Conservation (phyloP, 2,329 filamentous ascomycete species). For the Epichloe amarillans region DNA sequence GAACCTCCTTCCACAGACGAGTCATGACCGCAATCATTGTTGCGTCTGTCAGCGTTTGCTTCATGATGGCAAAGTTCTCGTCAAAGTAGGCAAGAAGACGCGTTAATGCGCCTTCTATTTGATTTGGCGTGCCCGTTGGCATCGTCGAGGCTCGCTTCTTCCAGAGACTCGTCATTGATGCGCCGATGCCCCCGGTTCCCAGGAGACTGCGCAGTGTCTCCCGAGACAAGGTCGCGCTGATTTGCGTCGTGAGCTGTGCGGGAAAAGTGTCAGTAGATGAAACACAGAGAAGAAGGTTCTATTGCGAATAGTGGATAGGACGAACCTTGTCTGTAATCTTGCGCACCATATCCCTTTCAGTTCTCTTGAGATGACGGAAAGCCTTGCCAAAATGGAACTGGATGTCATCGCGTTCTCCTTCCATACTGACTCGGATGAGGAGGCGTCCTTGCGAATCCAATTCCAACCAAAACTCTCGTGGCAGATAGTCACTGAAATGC, state of each 20-base stretch:
- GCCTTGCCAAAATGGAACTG: constrained; percentile 98
- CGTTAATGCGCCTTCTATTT: constrained; percentile 69
- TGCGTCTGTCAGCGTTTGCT: constrained; percentile 81
- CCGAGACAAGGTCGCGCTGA: constrained; percentile 74
- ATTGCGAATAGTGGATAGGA: background rate
- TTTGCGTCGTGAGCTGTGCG: constrained; percentile 71
- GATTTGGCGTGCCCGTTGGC: constrained; percentile 50
- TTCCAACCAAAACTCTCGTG: constrained; percentile 94
- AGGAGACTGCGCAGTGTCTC: constrained; percentile 66
- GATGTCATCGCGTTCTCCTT: constrained; percentile 95
- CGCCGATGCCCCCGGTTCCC: constrained; percentile 54
- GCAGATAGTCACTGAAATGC: constrained; percentile 91
- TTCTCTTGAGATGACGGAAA: constrained; percentile 87
- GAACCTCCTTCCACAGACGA: constrained; percentile 91
- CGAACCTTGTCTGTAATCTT: constrained; percentile 93
- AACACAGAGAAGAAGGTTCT: background rate
- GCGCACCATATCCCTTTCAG: constrained; percentile 94
- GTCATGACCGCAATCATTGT: constrained; percentile 99
- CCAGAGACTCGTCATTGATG: constrained; percentile 59
- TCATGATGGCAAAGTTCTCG: constrained; percentile 98
- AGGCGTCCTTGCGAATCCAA: constrained; percentile 83
- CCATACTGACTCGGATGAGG: constrained; percentile 89
- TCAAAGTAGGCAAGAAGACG: constrained; percentile 91
- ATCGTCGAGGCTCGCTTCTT: constrained; percentile 43
- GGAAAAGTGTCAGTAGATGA: background rate